phyloP scores from a whole-genome alignment of 495 filamentous ascomycete species.

The Lichenothelia convexa region DNA sequence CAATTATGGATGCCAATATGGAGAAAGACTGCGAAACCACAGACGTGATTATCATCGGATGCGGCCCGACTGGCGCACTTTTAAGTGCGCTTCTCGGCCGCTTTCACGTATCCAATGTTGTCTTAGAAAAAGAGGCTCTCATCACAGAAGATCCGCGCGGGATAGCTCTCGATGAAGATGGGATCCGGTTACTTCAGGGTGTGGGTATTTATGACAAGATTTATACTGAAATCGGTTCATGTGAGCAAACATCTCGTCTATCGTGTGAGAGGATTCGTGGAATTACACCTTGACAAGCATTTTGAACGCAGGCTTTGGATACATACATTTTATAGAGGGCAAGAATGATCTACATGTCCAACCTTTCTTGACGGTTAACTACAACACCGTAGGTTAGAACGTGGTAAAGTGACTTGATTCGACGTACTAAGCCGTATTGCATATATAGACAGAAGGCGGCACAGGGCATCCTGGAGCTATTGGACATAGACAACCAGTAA shows the following conservation, averaged over 20 bases:
- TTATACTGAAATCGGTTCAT: constrained; percentile 18
- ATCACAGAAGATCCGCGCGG: constrained; percentile 33
- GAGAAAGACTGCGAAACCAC: no score
- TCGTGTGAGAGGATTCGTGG: constrained; percentile 1
- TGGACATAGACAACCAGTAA: constrained; percentile 16
- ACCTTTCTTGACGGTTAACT: not conserved
- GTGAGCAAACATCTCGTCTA: no score
- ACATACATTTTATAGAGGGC: constrained; percentile 15
- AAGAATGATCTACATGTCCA: constrained; percentile 3
- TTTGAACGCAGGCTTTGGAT: constrained; percentile 18
- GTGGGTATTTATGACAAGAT: constrained; percentile 27
- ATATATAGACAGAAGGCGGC: constrained; percentile 18
- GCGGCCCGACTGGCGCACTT: constrained; percentile 3
- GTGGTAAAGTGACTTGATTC: no score
- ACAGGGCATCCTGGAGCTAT: constrained; percentile 24
- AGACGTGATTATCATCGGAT: constrained; percentile 1
- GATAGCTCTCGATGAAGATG: constrained; percentile 33
- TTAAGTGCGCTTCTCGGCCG: constrained; percentile 12
- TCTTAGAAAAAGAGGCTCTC: constrained; percentile 27
- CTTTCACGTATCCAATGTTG: constrained; percentile 18
- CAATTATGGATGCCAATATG: no score
- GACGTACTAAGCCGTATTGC: no score
- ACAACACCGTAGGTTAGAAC: not conserved
- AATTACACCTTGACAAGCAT: no score
- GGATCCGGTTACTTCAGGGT: constrained; percentile 28